phyloP scores from a whole-genome alignment of 2,329 filamentous ascomycete genomes.

The Huntiella bhutanensis region DNA sequence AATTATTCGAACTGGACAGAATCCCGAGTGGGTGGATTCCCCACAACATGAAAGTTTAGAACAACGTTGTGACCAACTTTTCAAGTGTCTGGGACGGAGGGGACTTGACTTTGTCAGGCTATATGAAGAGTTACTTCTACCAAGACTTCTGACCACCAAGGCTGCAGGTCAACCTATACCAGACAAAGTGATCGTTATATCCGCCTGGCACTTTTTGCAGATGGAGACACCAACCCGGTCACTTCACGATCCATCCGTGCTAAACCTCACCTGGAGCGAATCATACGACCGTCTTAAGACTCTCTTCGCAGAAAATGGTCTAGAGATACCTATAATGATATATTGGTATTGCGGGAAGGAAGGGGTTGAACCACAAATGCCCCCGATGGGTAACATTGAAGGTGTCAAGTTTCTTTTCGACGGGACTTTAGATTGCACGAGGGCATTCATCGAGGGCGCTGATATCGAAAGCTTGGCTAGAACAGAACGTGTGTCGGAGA shows the following conservation, averaged over 20 bases:
- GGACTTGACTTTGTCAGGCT: too few relatives aligned
- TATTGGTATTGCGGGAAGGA: constrained; percentile 40
- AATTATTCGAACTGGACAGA: too few relatives aligned
- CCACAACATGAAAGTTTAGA: too few relatives aligned
- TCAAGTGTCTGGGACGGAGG: too few relatives aligned
- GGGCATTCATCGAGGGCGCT: constrained; percentile 34
- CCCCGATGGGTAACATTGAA: constrained; percentile 38
- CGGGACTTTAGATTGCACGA: constrained; percentile 13
- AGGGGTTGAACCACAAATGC: constrained; percentile 26
- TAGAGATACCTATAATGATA: constrained; percentile 38
- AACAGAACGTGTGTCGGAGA: constrained; percentile 13
- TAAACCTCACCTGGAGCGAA: constrained; percentile 13
- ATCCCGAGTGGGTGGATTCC: too few relatives aligned
- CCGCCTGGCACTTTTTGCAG: constrained; percentile 40
- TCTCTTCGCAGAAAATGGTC: constrained; percentile 29
- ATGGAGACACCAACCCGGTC: neutral
- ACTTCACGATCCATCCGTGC: neutral
- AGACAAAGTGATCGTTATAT: constrained; percentile 44
- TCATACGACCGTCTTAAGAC: constrained; percentile 19
- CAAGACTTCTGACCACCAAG: constrained; percentile 24
- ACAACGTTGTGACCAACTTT: too few relatives aligned
- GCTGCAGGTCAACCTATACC: constrained; percentile 38
- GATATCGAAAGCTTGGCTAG: constrained; percentile 24
- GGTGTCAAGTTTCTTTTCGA: constrained; percentile 20
- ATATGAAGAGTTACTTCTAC: constrained; percentile 20